Evolutionary conservation across 352 stramenopile genomes (phyloP).

Genomic region (Blastocystis sp.): DNA sequence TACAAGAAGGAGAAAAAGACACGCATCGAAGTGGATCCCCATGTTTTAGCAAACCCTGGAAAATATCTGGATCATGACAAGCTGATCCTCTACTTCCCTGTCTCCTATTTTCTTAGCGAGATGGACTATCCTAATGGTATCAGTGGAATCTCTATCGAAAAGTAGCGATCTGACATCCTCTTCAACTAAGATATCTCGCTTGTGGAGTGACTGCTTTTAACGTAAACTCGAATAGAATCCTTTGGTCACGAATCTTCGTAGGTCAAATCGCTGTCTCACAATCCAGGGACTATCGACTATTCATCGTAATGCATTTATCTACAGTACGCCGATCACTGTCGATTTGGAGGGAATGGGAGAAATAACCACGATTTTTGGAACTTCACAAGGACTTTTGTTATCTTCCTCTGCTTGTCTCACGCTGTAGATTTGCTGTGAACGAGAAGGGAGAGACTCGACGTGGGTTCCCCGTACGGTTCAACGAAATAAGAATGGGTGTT

Average conservation of each 20-base stretch:
- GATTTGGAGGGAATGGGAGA: conserved; percentile 13
- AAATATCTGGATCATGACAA: not conserved
- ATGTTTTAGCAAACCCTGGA: not conserved
- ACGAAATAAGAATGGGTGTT: not conserved
- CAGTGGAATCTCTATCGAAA: not conserved
- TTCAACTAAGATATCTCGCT: not conserved
- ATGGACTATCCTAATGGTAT: conserved; percentile 30
- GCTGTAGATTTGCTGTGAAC: not conserved
- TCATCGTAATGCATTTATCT: not conserved
- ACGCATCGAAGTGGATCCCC: not conserved
- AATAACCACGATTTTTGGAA: not conserved
- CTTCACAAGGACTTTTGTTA: conserved; percentile 7
- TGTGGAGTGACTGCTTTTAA: not conserved
- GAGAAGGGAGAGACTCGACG: not conserved
- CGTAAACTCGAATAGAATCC: not conserved
- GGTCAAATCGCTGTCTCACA: not conserved
- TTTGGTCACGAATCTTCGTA: conserved; percentile 14
- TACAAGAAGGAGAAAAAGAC: not conserved
- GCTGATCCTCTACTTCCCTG: not conserved
- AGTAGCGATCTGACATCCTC: not conserved
- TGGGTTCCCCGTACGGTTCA: conserved; percentile 41
- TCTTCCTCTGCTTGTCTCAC: not conserved
- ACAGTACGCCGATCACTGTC: not conserved
- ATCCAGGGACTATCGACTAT: conserved; percentile 17
- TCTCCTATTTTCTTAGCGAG: conserved; percentile 5